Percentiles rank a stretch among this genome's conserved stretches.
Evolutionary conservation across 495 filamentous ascomycete genomes (phyloP).

Genomic region (Aspergillus sparsus): DNA sequence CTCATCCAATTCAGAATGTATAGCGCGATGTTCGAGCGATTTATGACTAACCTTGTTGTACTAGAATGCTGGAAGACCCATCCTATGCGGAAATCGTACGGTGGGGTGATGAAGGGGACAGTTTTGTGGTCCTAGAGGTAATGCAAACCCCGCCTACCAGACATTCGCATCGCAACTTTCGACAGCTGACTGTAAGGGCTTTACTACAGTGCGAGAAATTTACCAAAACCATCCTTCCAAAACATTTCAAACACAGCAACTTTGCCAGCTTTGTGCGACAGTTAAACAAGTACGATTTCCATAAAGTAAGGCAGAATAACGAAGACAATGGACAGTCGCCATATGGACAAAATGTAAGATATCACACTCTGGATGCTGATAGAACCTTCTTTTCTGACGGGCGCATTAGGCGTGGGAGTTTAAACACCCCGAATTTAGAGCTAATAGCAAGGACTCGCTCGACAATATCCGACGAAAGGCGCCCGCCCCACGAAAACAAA

Average conservation of each 20-base stretch:
- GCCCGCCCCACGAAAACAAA: constrained; percentile 81
- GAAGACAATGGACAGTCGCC: constrained; percentile 90
- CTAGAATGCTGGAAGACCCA: constrained; percentile 95
- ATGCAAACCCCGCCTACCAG: constrained; percentile 19
- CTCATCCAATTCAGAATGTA: neutral
- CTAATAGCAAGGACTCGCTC: constrained; percentile 92
- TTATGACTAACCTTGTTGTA: constrained; percentile 17
- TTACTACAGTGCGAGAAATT: constrained; percentile 87
- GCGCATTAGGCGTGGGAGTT: constrained; percentile 86
- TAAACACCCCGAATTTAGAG: constrained; percentile 94
- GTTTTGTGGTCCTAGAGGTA: constrained; percentile 97
- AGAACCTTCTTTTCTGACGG: constrained; percentile 13
- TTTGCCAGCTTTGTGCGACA: constrained; percentile 99
- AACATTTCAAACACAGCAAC: constrained; percentile 99
- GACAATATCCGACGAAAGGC: constrained; percentile 97
- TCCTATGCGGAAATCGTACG: constrained; percentile 89
- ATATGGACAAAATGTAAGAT: constrained; percentile 83
- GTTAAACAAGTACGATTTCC: constrained; percentile 99
- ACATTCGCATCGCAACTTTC: constrained; percentile 9
- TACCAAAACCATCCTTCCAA: constrained; percentile 93
- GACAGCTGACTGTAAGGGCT: constrained; percentile 10
- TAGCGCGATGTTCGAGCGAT: constrained; percentile 1
- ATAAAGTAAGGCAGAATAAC: constrained; percentile 96
- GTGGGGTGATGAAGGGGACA: constrained; percentile 93
- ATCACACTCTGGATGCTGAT: constrained; percentile 3